Conservation (phyloP, 371 early-diverging fungal genomes). For the Gilbertella persicaria region DNA sequence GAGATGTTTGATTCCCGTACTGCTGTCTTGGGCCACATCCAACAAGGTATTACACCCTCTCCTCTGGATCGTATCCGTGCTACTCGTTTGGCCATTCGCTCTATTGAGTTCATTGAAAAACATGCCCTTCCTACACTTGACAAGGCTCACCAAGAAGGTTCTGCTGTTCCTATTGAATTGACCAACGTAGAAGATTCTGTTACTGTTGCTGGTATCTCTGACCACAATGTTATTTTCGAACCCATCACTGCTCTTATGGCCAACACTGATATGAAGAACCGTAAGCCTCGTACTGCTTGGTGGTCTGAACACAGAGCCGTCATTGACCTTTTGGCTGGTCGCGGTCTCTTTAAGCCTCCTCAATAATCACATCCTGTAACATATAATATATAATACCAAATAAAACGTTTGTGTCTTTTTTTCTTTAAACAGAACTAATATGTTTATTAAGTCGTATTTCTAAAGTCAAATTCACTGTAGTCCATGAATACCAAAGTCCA, state of each 20-base stretch:
- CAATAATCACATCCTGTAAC: slow-evolving; percentile 1
- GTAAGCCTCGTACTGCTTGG: slow-evolving; percentile 75
- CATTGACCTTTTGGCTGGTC: slow-evolving; percentile 47
- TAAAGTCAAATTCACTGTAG: too few relatives aligned
- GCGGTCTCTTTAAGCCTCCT: slow-evolving; percentile 11
- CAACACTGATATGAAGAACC: slow-evolving; percentile 79
- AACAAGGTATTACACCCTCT: slow-evolving; percentile 95
- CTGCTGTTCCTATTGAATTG: slow-evolving; percentile 60
- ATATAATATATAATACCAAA: too few relatives aligned
- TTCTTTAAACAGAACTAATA: too few relatives aligned
- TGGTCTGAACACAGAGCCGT: slow-evolving; percentile 71
- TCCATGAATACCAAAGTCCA: slow-evolving; percentile 56
- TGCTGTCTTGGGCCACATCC: slow-evolving; percentile 94
- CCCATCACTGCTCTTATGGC: slow-evolving; percentile 68
- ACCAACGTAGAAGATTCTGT: slow-evolving; percentile 63
- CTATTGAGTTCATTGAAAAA: slow-evolving; percentile 61
- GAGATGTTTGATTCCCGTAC: slow-evolving; percentile 92
- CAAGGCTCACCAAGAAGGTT: slow-evolving; percentile 27
- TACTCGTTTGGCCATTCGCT: slow-evolving; percentile 78
- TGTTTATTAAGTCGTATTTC: too few relatives aligned
- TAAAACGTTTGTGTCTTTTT: too few relatives aligned
- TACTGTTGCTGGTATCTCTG: slow-evolving; percentile 83
- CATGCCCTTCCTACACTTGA: slow-evolving; percentile 38
- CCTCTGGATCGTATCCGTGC: slow-evolving; percentile 97
- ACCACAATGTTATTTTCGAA: slow-evolving; percentile 73